Evolutionary conservation across 345 rosid species (phyloP), one percentile per base, ranked within the genome.

Genomic region (Linum trigynum): DNA sequence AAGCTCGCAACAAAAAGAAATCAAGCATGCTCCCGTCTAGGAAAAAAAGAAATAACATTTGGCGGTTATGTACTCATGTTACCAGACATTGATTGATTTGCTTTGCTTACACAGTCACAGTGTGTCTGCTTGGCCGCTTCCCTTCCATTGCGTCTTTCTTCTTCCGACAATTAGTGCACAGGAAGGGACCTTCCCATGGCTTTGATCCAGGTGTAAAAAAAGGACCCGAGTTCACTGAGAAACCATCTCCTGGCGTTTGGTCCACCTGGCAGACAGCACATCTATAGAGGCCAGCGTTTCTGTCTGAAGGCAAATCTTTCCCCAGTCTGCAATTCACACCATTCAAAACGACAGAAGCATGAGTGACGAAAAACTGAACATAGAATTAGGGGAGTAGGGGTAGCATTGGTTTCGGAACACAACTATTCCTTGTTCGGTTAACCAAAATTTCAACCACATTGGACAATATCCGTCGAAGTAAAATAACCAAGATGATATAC

Each of bases 141-240:
- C 99, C 99, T 84, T 95, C 99, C 99, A 95, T 95, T 39, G 99
- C 99, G 60, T 95, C 99, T 79, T 89, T 95, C 92, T 95, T 95
- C 67, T 76, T 85, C 81, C 77, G 79, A 76, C 99, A 95, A 69
- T 39, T 76, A 11, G 86, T 71, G 72, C 99, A 95, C 60, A 95
- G 90, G 75, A 83, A 89, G 68, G 96, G 99, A 16, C 99, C 97
- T 70, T 90, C 99, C 86, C 94, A 84, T 67, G 89, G 87, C 71
- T 84, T 84, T 16, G 99, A 83, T 61, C 87, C 73, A 14, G 92
- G 76, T n/a, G 96, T 78, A 82, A 83, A 82, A 65, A 85, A 78
- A n/a, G 85, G 55, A 55, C 86, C 89, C 0, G 86, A 79, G 70
- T 83, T 85, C 58, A 77, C 81, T 17, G 85, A 75, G 76, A 86